A percentile compares a stretch with the other conserved stretches of the same genome.
These are phyloP conservation scores for Leptoxyphium fumago DNA, from an alignment of 2,329 filamentous ascomycete genomes.

Conservation along the genomic window DNA sequence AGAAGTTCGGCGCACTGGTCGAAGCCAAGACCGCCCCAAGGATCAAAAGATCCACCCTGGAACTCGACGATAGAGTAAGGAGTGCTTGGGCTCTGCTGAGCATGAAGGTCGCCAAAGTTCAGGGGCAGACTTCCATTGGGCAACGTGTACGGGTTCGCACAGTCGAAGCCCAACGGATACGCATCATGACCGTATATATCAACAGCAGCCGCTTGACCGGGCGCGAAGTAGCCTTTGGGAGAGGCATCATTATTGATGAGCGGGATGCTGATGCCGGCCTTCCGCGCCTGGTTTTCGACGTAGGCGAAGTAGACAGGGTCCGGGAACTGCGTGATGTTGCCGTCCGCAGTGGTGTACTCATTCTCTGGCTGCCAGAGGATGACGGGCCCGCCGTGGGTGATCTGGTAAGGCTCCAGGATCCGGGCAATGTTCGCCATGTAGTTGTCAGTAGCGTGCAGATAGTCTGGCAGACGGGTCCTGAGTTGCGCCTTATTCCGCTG, in stretches of 20 bases:
- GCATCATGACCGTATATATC: slow-evolving; percentile 53
- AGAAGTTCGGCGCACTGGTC: slow-evolving; percentile 50
- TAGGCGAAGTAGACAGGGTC: slow-evolving; percentile 56
- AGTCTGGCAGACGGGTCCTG: slow-evolving; percentile 37
- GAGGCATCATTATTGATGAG: slow-evolving; percentile 60
- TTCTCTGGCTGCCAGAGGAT: slow-evolving; percentile 73
- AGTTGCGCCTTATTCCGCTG: slow-evolving; percentile 20
- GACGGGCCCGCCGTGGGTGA: slow-evolving; percentile 68
- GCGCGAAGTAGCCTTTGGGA: slow-evolving; percentile 46
- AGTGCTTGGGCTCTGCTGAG: slow-evolving; percentile 47
- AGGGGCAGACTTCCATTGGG: slow-evolving; percentile 42
- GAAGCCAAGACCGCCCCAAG: slow-evolving; percentile 59
- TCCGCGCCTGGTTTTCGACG: slow-evolving; percentile 51
- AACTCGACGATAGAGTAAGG: slow-evolving; percentile 50
- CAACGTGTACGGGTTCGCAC: slow-evolving; percentile 48
- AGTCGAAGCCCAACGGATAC: slow-evolving; percentile 47
- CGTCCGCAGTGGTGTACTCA: slow-evolving; percentile 48
- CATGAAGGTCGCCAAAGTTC: slow-evolving; percentile 39
- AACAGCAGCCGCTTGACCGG: slow-evolving; percentile 39
- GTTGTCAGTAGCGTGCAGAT: slow-evolving; percentile 50
- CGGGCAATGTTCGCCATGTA: slow-evolving; percentile 48
- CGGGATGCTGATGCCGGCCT: slow-evolving; percentile 58
- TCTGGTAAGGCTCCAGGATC: slow-evolving; percentile 60
- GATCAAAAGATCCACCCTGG: slow-evolving; percentile 44
- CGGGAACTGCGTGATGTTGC: slow-evolving; percentile 40